Base-by-base conservation (phyloP, 768 basidiomycete species). In the Pholiota molesta region DNA sequence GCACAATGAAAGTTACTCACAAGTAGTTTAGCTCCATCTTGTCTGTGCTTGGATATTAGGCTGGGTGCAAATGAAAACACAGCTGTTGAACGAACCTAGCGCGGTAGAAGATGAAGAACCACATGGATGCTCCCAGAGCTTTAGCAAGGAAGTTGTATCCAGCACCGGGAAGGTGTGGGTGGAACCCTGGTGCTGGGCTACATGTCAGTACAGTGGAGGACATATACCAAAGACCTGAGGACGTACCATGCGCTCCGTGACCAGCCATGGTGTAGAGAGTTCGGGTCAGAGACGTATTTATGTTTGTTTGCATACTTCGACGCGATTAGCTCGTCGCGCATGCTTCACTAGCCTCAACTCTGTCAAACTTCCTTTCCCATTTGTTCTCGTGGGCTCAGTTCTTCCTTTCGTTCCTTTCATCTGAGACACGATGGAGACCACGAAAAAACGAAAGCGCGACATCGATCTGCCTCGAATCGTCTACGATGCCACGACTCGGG, bases 41-140 rank as follows among this genome's bases (percentile, higher is more conserved):
- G 83, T 67, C 91, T 92, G 67, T 11, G 17, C 21, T 19, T 16
- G 29, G 5, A 33, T 17, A 35, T 28, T 4, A 52, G 19, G 44
- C 54, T 51, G 65, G 29, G 55, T 31, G 45, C 5, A 53, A 29
- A 53, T 59, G 13, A 51, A 59, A 55, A 61, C 26, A 55, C 33
- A 19, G 28, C 40, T 49, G 9, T 11, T 35, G 35, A 52, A 81
- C 90, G 71, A 70, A 97, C 95, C 94, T 83, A 65, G 92, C 90
- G 60, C 95, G 88, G 78, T 96, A 97, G 81, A 97, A 97, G 73
- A 97, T 95, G 81, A 95, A 97, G 86, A 97, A 97, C 95, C 95
- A 97, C 95, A 97, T 97, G 26, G 88, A 85, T 35, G 95, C 95
- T 53, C 95, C 95, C 49, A 97, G 80, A 62, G 86, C 87, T 76